These are phyloP conservation scores for Ceratocystis eucalypticola DNA, from an alignment of 2,329 filamentous ascomycete species.

Conservation along the genomic window DNA sequence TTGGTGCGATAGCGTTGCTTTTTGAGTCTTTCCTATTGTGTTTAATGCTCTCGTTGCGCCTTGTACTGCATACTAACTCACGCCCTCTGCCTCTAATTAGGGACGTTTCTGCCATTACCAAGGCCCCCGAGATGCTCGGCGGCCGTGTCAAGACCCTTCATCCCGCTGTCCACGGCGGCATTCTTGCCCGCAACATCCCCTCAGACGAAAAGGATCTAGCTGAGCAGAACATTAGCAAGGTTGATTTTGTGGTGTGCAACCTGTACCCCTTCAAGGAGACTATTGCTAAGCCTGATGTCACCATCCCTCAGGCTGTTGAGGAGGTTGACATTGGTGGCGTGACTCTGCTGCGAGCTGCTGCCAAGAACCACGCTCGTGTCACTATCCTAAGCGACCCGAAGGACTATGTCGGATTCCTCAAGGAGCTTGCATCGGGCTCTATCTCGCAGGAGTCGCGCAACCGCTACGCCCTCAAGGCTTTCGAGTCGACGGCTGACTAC, in stretches of 20 bases:
- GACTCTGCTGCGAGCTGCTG: conserved; percentile 86
- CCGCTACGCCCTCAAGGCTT: conserved; percentile 88
- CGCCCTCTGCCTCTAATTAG: conserved; percentile 31
- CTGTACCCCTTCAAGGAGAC: conserved; percentile 99
- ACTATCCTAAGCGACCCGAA: conserved; percentile 89
- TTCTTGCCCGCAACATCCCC: conserved; percentile 84
- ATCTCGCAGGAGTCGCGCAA: conserved; percentile 77
- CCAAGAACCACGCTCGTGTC: conserved; percentile 93
- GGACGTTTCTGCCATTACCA: conserved; percentile 94
- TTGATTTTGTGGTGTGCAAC: conserved; percentile 95
- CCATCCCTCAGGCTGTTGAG: conserved; percentile 89
- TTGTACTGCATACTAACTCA: not conserved
- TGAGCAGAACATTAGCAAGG: conserved; percentile 87
- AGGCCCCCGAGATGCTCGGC: conserved; percentile 91
- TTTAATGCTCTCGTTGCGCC: not conserved
- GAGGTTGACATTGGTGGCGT: conserved; percentile 98
- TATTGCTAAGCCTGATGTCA: conserved; percentile 91
- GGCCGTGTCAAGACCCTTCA: conserved; percentile 83
- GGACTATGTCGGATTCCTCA: conserved; percentile 89
- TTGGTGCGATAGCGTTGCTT: not conserved
- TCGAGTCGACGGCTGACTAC: conserved; percentile 96
- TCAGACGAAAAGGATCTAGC: conserved; percentile 95
- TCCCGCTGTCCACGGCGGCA: conserved; percentile 79
- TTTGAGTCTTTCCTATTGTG: not conserved
- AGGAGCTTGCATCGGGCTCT: conserved; percentile 76